These are phyloP conservation scores for Fusarium protoensiforme DNA, from an alignment of 2,329 filamentous ascomycete species.

Conservation along the genomic window DNA sequence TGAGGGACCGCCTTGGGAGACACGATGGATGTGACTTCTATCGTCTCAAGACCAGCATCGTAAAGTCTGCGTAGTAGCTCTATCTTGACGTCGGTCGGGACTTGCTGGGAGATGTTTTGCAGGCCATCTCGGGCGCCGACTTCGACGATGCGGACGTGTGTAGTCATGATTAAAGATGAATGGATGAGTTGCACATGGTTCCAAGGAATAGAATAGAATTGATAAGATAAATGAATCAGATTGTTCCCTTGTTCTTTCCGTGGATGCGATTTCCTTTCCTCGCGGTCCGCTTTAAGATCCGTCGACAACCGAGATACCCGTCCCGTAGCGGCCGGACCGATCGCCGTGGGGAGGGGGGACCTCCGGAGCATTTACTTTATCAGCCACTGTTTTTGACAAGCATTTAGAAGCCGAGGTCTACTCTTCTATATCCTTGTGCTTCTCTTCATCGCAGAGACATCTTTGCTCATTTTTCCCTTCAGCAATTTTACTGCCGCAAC, in stretches of 20 bases:
- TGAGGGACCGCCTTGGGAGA: neutral
- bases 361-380: neutral
- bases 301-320: neutral
- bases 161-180: neutral
- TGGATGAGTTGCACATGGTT: neutral
- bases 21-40: neutral
- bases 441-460: neutral
- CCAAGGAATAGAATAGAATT: neutral
- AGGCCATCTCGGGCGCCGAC: slow-evolving; percentile 76
- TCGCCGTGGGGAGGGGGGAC: neutral
- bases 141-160: slow-evolving; percentile 58
- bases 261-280: neutral
- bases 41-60: neutral
- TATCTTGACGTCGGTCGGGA: slow-evolving; percentile 70
- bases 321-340: neutral
- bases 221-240: neutral
- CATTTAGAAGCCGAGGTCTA: neutral
- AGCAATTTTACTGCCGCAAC: neutral
- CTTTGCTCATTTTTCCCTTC: neutral
- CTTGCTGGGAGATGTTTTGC: slow-evolving; percentile 72
- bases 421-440: neutral
- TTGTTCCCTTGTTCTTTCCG: neutral
- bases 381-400: neutral
- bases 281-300: neutral
- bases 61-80: slow-evolving; percentile 69